Evolutionary conservation across 495 filamentous ascomycete species (phyloP).

Genomic region (Cercophora samala): DNA sequence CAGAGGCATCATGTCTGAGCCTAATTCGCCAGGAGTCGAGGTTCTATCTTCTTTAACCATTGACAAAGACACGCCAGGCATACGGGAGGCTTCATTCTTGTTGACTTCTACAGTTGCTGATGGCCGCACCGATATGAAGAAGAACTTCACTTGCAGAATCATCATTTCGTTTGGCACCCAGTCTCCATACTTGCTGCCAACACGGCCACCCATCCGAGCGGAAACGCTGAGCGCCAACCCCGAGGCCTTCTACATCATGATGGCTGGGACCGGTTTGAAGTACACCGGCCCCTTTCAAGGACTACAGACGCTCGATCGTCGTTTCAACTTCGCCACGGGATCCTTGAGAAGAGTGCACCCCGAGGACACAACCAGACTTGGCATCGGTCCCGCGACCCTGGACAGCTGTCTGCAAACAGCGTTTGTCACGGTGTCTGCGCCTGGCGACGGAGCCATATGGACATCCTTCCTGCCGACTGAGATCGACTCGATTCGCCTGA

Average conservation of each 20-base stretch:
- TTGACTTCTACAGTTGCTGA: slow-evolving; percentile 37
- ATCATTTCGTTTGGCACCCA: slow-evolving; percentile 35
- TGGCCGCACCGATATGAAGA: slow-evolving; percentile 36
- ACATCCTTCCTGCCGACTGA: slow-evolving; percentile 42
- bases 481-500: slow-evolving; percentile 40
- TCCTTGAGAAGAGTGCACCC: slow-evolving; percentile 34
- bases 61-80: slow-evolving; percentile 5
- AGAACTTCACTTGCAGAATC: slow-evolving; percentile 36
- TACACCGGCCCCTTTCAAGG: slow-evolving; percentile 46
- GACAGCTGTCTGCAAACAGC: slow-evolving; percentile 48
- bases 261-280: slow-evolving; percentile 38
- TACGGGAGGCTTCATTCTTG: slow-evolving; percentile 39
- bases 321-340: slow-evolving; percentile 45
- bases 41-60: slow-evolving; percentile 41
- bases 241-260: slow-evolving; percentile 46
- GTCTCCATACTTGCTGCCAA: slow-evolving; percentile 25
- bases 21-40: slow-evolving; percentile 45
- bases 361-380: slow-evolving; percentile 33
- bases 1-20: slow-evolving; percentile 50
- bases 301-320: slow-evolving; percentile 38
- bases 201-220: slow-evolving; percentile 21
- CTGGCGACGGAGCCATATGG: slow-evolving; percentile 46
- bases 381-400: slow-evolving; percentile 47
- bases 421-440: slow-evolving; percentile 43
- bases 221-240: slow-evolving; percentile 36